Evolutionary conservation across 2,329 filamentous ascomycete species (phyloP).

Genomic region (Boeremia exigua): DNA sequence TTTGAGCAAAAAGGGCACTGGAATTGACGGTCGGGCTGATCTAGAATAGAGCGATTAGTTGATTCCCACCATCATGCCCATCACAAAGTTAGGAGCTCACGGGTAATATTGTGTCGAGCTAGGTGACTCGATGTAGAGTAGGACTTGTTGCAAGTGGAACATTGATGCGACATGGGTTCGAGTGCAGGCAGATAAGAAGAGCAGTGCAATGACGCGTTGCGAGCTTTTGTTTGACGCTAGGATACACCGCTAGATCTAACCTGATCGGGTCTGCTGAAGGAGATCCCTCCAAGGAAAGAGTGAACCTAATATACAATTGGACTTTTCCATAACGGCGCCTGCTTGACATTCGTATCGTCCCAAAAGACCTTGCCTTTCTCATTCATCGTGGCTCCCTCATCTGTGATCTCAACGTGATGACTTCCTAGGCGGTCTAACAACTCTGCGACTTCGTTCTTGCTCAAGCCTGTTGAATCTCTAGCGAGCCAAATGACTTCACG

Average conservation of each 20-base stretch:
- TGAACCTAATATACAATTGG: background rate
- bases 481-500: constrained; percentile 21
- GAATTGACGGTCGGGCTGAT: background rate
- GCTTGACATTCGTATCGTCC: background rate
- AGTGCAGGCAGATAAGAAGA: background rate
- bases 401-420: background rate
- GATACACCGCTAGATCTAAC: too few relatives aligned
- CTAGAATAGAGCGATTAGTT: background rate
- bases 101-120: background rate
- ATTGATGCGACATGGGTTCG: background rate
- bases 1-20: constrained; percentile 1
- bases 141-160: background rate
- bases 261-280: too few relatives aligned
- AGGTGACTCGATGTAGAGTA: constrained; percentile 7
- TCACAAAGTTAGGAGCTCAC: background rate
- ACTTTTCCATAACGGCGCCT: background rate
- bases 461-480: background rate
- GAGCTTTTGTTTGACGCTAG: too few relatives aligned
- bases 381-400: background rate
- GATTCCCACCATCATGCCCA: background rate
- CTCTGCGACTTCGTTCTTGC: background rate
- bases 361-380: background rate
- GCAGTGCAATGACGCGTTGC: background rate
- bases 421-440: background rate
- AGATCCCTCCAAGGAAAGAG: too few relatives aligned